phyloP scores from a whole-genome alignment of 1,139 yeast species.

The Zygoascus hellenicus region DNA sequence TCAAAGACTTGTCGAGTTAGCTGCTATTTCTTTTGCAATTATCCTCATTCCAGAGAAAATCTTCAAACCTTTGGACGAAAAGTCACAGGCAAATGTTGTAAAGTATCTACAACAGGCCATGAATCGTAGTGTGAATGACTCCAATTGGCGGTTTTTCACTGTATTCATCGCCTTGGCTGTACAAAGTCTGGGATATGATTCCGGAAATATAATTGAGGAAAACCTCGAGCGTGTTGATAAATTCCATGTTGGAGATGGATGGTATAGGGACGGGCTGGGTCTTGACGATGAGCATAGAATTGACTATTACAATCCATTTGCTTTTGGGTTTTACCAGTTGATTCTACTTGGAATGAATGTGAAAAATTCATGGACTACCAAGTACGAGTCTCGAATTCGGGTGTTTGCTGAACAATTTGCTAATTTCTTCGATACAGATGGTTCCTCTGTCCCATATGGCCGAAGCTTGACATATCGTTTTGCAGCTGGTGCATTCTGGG shows the following conservation, averaged over 20 bases:
- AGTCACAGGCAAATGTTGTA: constrained; percentile 22
- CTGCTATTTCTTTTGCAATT: constrained; percentile 31
- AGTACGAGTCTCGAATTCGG: constrained; percentile 23
- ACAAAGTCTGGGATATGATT: constrained; percentile 24
- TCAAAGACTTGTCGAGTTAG: constrained; percentile 32
- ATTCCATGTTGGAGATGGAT: constrained; percentile 30
- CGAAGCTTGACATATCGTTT: constrained; percentile 31
- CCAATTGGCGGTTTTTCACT: constrained; percentile 33
- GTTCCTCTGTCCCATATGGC: constrained; percentile 31
- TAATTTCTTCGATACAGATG: constrained; percentile 28
- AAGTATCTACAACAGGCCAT: constrained; percentile 23
- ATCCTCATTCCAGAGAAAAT: constrained; percentile 24
- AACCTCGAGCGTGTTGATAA: constrained; percentile 25
- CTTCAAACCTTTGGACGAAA: constrained; percentile 28
- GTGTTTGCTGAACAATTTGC: constrained; percentile 25
- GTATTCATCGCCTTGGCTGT: constrained; percentile 30
- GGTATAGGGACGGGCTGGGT: constrained; percentile 32
- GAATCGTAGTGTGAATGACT: constrained; percentile 19
- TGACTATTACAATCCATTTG: constrained; percentile 33
- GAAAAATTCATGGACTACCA: constrained; percentile 20
- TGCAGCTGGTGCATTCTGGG: constrained; percentile 32
- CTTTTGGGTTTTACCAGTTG: constrained; percentile 31
- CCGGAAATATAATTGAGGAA: constrained; percentile 17
- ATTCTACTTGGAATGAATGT: constrained; percentile 21
- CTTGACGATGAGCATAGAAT: constrained; percentile 19